A percentile compares a stretch with the other conserved stretches of the same genome.
Evolutionary conservation across 176 grass and related monocot genomes (phyloP).

Genomic region (Triticum dicoccoides): DNA sequence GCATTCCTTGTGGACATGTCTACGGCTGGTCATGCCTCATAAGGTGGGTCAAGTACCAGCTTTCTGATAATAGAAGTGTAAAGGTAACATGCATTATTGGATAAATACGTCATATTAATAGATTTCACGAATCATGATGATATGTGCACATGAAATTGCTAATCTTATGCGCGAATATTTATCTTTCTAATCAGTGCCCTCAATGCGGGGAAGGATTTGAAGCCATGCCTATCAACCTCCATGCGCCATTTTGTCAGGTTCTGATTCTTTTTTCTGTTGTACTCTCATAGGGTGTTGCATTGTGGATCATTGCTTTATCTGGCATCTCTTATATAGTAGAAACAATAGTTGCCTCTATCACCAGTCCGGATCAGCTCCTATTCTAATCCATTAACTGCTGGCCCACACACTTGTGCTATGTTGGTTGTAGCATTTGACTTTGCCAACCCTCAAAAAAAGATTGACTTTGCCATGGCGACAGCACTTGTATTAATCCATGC

Average conservation of each 20-base stretch:
- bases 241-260: constrained; percentile 14
- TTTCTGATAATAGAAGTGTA: not conserved
- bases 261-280: not conserved
- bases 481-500: no score
- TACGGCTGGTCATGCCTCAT: not conserved
- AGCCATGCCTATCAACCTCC: constrained; percentile 40
- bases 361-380: no score
- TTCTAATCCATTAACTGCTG: no score
- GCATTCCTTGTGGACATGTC: constrained; percentile 14
- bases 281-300: not conserved
- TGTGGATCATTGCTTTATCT: not conserved
- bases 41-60: not conserved
- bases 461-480: no score
- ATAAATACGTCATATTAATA: not conserved
- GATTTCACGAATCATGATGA: not conserved
- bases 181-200: constrained; percentile 43
- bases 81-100: not conserved
- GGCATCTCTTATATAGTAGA: not conserved
- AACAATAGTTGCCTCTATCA: not conserved
- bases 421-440: no score
- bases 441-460: no score
- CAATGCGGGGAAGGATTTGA: constrained; percentile 48
- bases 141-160: not conserved
- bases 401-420: no score
- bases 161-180: not conserved